Evolutionary conservation across 2,329 filamentous ascomycete genomes (phyloP), one percentile per base, ranked within the genome.

Genomic region (Neurospora sp.): DNA sequence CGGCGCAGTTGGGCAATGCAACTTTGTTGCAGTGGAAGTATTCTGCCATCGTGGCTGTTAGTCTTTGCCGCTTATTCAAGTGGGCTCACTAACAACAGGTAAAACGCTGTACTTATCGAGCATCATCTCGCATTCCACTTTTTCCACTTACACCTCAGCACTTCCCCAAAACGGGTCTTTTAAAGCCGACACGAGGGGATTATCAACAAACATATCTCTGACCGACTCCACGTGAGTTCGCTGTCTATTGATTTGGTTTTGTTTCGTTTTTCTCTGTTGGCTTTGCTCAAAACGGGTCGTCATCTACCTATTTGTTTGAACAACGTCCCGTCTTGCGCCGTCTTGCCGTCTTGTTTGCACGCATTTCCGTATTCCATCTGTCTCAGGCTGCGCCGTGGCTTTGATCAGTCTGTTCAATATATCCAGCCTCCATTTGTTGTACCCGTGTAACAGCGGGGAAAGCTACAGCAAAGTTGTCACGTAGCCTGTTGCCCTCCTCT

Each of bases 161-260:
- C 52, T 62, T 62, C 12, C 52, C 52, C 52, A 33, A 62, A 33
- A 33, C 23, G 52, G 52, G 28, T 62, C 15, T 62, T 62, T 62
- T 62, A 36, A 57, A 28, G 33, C 23, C 46, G 46, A 33, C 10
- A 17, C 46, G 46, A n/a, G n/a, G n/a, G n/a, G n/a, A 57, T 57
- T 28, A 33, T 33, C 52, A 62, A 33, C 3, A 36, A 62, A 33
- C 3, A 62, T 33, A 33, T 62, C 23, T 62, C 52, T 17, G 15
- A 17, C 15, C 8, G 52, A 62, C 52, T 62, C 23, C 23, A 62
- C 52, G 52, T 33, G 52, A 33, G 23, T 33, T 33, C 23, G 15
- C 8, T 10, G 6, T 62, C 52, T 10, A 10, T 33, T 33, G 6
- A 17, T 17, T 62, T 17, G 15, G 17, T 41, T n/a, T 6, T 8